phyloP scores from a whole-genome alignment of 106 monocot species.

The Dendrobium catenatum region DNA sequence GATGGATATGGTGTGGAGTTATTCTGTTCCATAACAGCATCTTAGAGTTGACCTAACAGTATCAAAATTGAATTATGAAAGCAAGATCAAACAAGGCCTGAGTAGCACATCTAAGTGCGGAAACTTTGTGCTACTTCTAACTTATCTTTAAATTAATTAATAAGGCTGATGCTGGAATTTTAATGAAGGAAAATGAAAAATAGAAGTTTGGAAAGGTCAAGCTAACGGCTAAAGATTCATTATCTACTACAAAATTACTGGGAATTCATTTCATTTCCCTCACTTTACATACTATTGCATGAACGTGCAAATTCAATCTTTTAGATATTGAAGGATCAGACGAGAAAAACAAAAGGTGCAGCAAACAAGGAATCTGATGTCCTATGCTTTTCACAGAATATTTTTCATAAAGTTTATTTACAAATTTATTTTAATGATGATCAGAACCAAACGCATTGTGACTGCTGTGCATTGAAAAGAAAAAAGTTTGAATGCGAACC shows the following conservation, averaged over 20 bases:
- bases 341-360: background rate
- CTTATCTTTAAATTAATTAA: background rate
- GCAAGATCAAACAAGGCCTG: background rate
- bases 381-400: background rate
- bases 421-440: background rate
- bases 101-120: background rate
- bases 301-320: background rate
- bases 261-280: too few species aligned
- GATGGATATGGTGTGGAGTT: background rate
- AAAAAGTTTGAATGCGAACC: constrained; percentile 27
- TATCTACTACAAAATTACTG: too few species aligned
- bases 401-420: background rate
- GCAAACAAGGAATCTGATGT: background rate
- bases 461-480: background rate
- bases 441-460: background rate
- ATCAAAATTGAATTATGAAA: background rate
- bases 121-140: background rate
- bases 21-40: background rate
- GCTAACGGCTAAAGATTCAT: too few species aligned
- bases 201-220: too few species aligned
- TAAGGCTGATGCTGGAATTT: background rate
- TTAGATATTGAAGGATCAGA: background rate
- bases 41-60: background rate
- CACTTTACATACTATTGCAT: background rate
- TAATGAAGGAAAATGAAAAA: too few species aligned